Evolutionary conservation across 768 basidiomycete genomes (phyloP).

Genomic region (Fibroporia radiculosa): DNA sequence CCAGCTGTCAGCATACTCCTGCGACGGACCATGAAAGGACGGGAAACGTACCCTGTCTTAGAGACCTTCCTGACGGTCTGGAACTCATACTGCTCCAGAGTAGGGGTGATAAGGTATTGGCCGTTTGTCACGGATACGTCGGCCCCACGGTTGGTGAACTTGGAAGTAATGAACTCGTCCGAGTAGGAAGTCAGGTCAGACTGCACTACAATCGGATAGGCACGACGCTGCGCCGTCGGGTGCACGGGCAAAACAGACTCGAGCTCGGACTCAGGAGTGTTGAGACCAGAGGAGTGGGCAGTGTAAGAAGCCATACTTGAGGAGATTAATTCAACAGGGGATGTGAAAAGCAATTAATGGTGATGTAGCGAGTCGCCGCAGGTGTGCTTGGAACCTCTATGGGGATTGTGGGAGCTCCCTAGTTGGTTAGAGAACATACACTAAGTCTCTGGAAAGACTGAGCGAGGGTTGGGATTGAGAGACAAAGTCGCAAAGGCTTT

Average conservation of each 20-base stretch:
- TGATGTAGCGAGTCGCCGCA: conserved; percentile 56
- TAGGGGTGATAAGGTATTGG: conserved; percentile 73
- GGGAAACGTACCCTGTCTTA: conserved; percentile 77
- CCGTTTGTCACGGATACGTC: conserved; percentile 64
- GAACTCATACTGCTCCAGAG: conserved; percentile 80
- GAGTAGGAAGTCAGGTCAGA: conserved; percentile 77
- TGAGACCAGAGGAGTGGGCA: conserved; percentile 56
- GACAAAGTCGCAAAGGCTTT: not conserved
- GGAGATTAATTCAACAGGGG: conserved; percentile 6
- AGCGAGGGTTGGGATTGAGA: not conserved
- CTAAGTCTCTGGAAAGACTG: conserved; percentile 8
- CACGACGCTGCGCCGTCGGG: conserved; percentile 78
- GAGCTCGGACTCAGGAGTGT: conserved; percentile 64
- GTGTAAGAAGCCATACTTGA: conserved; percentile 43
- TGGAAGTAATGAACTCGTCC: conserved; percentile 76
- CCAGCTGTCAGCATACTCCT: conserved; percentile 10
- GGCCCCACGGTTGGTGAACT: conserved; percentile 75
- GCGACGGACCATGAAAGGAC: conserved; percentile 1
- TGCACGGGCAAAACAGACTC: conserved; percentile 68
- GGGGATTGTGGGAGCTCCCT: conserved; percentile 79
- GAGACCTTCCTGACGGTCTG: conserved; percentile 79
- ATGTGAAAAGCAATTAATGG: conserved; percentile 24
- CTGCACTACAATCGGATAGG: conserved; percentile 69
- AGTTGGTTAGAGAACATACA: conserved; percentile 98
- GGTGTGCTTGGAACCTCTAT: conserved; percentile 84